These are phyloP conservation scores for Hylodesmum podocarpum DNA, from an alignment of 306 rosid species.

Conservation along the genomic window DNA sequence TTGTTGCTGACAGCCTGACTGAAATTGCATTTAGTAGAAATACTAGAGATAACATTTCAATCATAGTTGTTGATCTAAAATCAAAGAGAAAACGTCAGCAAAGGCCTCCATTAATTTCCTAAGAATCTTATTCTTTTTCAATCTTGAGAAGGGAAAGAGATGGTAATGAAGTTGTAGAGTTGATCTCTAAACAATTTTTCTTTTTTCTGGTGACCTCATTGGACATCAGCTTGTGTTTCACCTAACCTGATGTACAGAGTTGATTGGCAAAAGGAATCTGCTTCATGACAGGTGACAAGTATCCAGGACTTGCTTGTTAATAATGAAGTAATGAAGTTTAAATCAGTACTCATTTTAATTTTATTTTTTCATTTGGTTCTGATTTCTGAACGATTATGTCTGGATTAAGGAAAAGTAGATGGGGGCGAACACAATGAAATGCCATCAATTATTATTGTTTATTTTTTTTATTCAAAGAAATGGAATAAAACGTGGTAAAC, in stretches of 20 bases:
- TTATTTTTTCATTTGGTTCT: constrained; percentile 35
- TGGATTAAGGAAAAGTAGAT: background rate
- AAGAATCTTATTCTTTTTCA: constrained; percentile 2
- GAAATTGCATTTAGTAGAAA: constrained; percentile 72
- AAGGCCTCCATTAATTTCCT: constrained; percentile 39
- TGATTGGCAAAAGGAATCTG: constrained; percentile 25
- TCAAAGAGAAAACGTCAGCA: constrained; percentile 61
- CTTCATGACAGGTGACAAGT: constrained; percentile 28
- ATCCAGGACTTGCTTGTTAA: constrained; percentile 35
- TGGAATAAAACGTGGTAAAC: background rate
- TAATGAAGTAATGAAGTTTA: constrained; percentile 19
- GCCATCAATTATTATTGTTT: background rate
- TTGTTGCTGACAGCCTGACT: constrained; percentile 68
- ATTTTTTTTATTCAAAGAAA: background rate
- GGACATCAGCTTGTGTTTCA: constrained; percentile 26
- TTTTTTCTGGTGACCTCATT: background rate
- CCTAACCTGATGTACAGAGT: constrained; percentile 47
- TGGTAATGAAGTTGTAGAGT: constrained; percentile 22
- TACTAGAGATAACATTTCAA: constrained; percentile 73
- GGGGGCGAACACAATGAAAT: constrained; percentile 11
- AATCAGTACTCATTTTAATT: constrained; percentile 43
- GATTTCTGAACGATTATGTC: constrained; percentile 10
- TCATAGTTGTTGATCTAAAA: constrained; percentile 77
- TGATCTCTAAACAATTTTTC: background rate
- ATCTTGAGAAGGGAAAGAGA: constrained; percentile 27